These are phyloP conservation scores for Curvularia verruculosa DNA, from an alignment of 2,329 filamentous ascomycete species.

Conservation along the genomic window DNA sequence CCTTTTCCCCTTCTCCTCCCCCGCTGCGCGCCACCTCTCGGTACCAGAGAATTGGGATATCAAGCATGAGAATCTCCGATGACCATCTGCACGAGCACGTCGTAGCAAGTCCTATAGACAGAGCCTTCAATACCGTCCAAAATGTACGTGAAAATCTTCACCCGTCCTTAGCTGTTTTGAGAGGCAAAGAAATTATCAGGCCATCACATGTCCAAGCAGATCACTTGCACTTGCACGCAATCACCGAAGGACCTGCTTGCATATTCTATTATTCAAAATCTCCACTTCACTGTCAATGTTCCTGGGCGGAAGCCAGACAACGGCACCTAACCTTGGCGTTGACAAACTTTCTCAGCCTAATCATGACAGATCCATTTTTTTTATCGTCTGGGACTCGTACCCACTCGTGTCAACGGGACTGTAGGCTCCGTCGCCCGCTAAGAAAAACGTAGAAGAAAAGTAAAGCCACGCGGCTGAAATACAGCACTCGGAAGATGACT, in stretches of 20 bases:
- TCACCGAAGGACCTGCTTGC: slow-evolving; percentile 1
- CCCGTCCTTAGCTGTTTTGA: neutral
- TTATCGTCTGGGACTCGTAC: slow-evolving; percentile 3
- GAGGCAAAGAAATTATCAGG: neutral
- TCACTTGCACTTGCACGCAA: neutral
- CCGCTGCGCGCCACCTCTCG: slow-evolving; percentile 9
- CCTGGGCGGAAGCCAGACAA: slow-evolving; percentile 2
- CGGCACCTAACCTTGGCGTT: slow-evolving; percentile 4
- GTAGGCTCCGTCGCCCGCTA: neutral
- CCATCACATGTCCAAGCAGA: slow-evolving; percentile 3
- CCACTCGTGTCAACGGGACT: slow-evolving; percentile 5
- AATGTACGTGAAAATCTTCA: neutral
- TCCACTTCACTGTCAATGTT: slow-evolving; percentile 1
- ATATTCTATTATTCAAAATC: slow-evolving; percentile 5
- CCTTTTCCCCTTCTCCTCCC: slow-evolving; percentile 3
- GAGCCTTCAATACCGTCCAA: neutral
- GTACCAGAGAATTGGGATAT: slow-evolving; percentile 9
- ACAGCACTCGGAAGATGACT: neutral
- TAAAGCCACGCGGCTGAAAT: slow-evolving; percentile 9
- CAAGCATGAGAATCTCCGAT: neutral
- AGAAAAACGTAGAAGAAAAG: slow-evolving; percentile 11
- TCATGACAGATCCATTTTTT: slow-evolving; percentile 2
- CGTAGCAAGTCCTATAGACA: neutral
- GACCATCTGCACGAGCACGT: neutral
- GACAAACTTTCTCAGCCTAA: slow-evolving; percentile 3